Percentiles rank a stretch among this genome's conserved stretches.
Conservation (phyloP, 1,139 yeast genomes). For the Hyphopichia burtonii region DNA sequence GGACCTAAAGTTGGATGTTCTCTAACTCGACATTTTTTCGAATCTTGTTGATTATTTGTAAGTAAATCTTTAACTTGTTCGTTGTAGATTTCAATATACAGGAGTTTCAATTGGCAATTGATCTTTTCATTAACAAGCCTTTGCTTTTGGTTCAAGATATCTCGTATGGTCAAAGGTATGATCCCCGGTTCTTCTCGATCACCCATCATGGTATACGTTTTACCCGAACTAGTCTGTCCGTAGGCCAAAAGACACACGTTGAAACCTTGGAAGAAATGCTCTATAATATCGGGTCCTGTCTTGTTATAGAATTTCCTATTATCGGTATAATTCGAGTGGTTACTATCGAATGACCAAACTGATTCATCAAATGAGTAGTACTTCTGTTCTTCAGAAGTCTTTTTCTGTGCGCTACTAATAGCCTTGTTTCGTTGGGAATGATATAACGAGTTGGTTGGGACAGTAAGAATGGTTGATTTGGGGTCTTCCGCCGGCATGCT, state of each 20-base stretch:
- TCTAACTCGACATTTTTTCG: constrained; percentile 46
- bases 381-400: constrained; percentile 19
- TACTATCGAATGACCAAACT: constrained; percentile 52
- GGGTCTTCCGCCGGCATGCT: constrained; percentile 29
- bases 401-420: constrained; percentile 4
- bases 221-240: constrained; percentile 78
- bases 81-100: constrained; percentile 72
- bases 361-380: constrained; percentile 56
- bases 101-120: constrained; percentile 54
- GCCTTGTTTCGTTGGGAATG: constrained; percentile 8
- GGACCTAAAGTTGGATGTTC: constrained; percentile 66
- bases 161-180: constrained; percentile 57
- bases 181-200: constrained; percentile 49
- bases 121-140: constrained; percentile 37
- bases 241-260: constrained; percentile 76
- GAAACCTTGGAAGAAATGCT: constrained; percentile 65
- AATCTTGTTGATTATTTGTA: constrained; percentile 8
- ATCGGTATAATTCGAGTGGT: constrained; percentile 35
- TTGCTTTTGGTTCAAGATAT: constrained; percentile 49
- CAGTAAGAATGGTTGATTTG: constrained; percentile 17
- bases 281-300: constrained; percentile 58
- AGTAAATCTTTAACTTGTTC: constrained; percentile 66
- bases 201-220: constrained; percentile 77
- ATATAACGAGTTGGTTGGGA: constrained; percentile 20
- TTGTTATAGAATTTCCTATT: constrained; percentile 51